Conservation (phyloP, 768 basidiomycete species). For the Imleria badia region DNA sequence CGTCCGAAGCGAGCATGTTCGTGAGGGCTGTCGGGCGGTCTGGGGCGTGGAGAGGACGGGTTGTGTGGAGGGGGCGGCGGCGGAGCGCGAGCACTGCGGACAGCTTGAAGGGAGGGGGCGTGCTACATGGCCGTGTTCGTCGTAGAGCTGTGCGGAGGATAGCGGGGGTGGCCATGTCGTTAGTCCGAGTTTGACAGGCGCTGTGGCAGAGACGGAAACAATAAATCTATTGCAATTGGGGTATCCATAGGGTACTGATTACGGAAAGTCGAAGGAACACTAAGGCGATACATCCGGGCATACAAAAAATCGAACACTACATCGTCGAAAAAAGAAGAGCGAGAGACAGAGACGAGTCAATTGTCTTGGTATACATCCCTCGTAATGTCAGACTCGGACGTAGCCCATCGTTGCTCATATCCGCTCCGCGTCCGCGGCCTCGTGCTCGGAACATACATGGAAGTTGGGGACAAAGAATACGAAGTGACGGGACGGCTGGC, state of each 20-base stretch:
- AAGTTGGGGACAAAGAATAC: not conserved
- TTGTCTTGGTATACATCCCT: slow-evolving; percentile 15
- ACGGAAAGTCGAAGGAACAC: not conserved
- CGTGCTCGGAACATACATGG: not conserved
- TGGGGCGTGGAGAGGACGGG: slow-evolving; percentile 2
- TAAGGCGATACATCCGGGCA: slow-evolving; percentile 8
- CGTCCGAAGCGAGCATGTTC: slow-evolving; percentile 73
- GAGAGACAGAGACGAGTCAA: slow-evolving; percentile 4
- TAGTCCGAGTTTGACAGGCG: too few species aligned
- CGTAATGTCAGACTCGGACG: slow-evolving; percentile 21
- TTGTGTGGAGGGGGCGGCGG: slow-evolving; percentile 15
- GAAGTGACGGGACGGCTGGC: not conserved
- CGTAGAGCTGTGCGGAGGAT: slow-evolving; percentile 6
- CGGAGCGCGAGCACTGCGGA: not conserved
- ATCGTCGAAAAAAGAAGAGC: not conserved
- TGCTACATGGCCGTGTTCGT: not conserved
- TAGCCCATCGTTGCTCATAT: slow-evolving; percentile 25
- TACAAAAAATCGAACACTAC: not conserved
- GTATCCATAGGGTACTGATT: not conserved
- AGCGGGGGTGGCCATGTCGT: not conserved
- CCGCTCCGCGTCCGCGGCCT: not conserved
- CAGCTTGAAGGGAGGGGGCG: not conserved
- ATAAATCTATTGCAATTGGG: not conserved
- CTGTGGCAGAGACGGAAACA: too few species aligned
- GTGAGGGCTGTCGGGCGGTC: slow-evolving; percentile 42